Percentiles rank a stretch among this genome's conserved stretches.
phyloP scores from a whole-genome alignment of 768 basidiomycete species.

The Panaeolus papilionaceus region DNA sequence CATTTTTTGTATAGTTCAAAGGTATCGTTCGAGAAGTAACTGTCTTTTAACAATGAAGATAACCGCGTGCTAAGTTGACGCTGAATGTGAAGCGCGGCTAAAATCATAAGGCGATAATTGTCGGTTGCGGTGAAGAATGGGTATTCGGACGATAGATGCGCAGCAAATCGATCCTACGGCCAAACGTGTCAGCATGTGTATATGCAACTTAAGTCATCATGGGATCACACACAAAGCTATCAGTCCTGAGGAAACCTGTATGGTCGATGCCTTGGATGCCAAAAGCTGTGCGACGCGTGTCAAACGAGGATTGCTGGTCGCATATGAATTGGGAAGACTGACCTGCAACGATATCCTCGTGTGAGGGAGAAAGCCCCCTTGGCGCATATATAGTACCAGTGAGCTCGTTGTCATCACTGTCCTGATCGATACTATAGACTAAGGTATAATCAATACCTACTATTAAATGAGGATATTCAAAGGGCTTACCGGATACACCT shows the following conservation, averaged over 20 bases:
- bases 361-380: background rate
- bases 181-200: background rate
- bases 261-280: background rate
- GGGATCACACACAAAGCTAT: background rate
- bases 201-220: too few species aligned
- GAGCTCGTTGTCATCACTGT: background rate
- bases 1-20: background rate
- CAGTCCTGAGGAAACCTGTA: background rate
- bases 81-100: background rate
- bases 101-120: background rate
- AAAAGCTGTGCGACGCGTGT: background rate
- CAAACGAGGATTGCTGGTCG: too few species aligned
- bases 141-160: background rate
- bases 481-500: background rate
- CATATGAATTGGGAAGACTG: background rate
- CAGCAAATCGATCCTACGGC: background rate
- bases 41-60: background rate
- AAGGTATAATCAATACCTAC: too few species aligned
- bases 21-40: background rate
- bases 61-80: background rate
- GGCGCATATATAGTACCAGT: background rate
- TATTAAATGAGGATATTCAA: background rate
- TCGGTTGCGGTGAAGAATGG: background rate
- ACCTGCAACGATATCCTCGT: background rate
- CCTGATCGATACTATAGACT: background rate